A percentile compares a stretch with the other conserved stretches of the same genome.
phyloP scores from a whole-genome alignment of 2,329 filamentous ascomycete species.

The Fusarium buxicola region DNA sequence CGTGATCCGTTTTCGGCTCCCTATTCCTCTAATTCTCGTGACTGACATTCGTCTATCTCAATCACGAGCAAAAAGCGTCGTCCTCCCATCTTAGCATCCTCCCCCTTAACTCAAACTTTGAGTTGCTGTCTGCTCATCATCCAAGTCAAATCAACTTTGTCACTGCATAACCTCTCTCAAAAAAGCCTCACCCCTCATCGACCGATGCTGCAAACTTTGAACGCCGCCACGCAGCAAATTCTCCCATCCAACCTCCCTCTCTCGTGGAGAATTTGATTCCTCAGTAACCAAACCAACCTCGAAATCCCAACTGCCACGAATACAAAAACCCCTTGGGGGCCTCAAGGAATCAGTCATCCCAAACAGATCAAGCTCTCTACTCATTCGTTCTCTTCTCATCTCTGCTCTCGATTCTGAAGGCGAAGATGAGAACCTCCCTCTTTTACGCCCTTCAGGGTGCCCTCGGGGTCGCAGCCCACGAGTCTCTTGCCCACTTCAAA shows the following conservation, averaged over 20 bases:
- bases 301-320: neutral
- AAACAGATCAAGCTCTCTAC: constrained; percentile 30
- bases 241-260: constrained; percentile 11
- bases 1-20: neutral
- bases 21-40: neutral
- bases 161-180: constrained; percentile 1
- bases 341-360: constrained; percentile 11
- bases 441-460: constrained; percentile 43
- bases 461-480: constrained; percentile 39
- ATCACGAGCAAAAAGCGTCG: neutral
- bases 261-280: neutral
- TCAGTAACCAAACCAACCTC: no score
- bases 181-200: constrained; percentile 16
- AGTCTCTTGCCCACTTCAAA: constrained; percentile 42
- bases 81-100: neutral
- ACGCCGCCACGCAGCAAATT: constrained; percentile 1
- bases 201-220: constrained; percentile 16
- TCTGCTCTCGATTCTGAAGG: constrained; percentile 21
- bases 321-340: constrained; percentile 32
- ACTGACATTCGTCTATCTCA: neutral
- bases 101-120: neutral
- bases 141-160: constrained; percentile 5
- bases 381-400: constrained; percentile 36
- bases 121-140: constrained; percentile 17
- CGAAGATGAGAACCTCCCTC: constrained; percentile 42